Percentiles rank a stretch among this genome's conserved stretches.
phyloP scores from a whole-genome alignment of 257 asterid genomes.

The Fraxinus excelsior region DNA sequence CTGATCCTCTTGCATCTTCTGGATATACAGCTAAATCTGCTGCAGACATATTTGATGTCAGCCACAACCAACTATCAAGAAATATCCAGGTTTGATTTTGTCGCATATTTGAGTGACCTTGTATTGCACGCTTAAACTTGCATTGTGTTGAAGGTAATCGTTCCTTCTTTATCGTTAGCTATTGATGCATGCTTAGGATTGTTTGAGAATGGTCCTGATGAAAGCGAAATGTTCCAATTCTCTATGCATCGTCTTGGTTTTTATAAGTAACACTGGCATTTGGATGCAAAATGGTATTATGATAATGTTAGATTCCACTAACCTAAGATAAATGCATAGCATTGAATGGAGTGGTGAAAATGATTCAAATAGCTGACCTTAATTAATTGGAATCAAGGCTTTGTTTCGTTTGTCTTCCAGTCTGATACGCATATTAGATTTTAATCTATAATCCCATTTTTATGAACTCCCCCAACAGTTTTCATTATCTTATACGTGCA shows the following conservation, averaged over 20 bases:
- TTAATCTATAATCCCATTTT: conserved; percentile 2
- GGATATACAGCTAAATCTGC: conserved; percentile 31
- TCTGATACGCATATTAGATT: background rate
- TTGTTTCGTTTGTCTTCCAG: too few relatives aligned
- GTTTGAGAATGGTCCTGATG: background rate
- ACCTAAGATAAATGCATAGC: too few relatives aligned
- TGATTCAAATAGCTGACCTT: too few relatives aligned
- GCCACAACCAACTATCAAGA: conserved; percentile 27
- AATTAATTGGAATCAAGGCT: too few relatives aligned
- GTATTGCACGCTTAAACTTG: conserved; percentile 18
- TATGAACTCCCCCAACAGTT: background rate
- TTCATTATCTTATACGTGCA: background rate
- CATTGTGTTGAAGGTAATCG: background rate
- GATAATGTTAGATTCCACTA: background rate
- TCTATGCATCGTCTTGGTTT: background rate
- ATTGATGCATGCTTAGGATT: background rate
- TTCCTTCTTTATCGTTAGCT: background rate
- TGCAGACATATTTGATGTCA: conserved; percentile 31
- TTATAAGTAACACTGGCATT: background rate
- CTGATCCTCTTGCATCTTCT: conserved; percentile 37
- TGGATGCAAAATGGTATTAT: background rate
- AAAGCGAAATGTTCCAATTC: background rate
- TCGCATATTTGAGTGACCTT: background rate
- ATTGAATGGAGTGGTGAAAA: too few relatives aligned
- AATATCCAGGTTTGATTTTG: conserved; percentile 31